Conservation (phyloP, 164 flowering plant genomes). For the Sedum album region DNA sequence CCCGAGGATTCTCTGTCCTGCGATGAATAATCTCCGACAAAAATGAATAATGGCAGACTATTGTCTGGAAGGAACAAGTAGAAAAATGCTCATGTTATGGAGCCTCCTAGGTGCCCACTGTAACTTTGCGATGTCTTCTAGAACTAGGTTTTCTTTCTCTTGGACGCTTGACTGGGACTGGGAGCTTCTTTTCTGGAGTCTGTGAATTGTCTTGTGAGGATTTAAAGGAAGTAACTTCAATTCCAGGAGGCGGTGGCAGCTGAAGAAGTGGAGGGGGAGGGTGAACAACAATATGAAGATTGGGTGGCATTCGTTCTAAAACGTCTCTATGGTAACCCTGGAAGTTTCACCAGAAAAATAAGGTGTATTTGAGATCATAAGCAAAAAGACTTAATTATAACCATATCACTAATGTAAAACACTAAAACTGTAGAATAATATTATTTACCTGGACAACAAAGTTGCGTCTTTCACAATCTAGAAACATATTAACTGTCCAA, state of each 20-base stretch:
- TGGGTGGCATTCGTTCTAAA: slow-evolving; percentile 19
- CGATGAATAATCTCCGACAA: neutral
- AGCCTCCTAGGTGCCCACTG: slow-evolving; percentile 7
- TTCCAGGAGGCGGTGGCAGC: slow-evolving; percentile 12
- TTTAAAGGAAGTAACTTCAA: slow-evolving; percentile 11
- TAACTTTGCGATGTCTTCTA: slow-evolving; percentile 28
- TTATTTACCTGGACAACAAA: slow-evolving; percentile 81
- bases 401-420: neutral
- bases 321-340: slow-evolving; percentile 36
- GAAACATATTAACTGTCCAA: slow-evolving; percentile 74
- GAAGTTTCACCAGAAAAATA: slow-evolving; percentile 6
- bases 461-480: slow-evolving; percentile 92
- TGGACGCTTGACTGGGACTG: slow-evolving; percentile 20
- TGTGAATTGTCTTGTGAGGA: slow-evolving; percentile 10
- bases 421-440: neutral
- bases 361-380: neutral
- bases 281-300: slow-evolving; percentile 7
- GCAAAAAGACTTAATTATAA: neutral
- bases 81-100: slow-evolving; percentile 2
- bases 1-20: neutral
- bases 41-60: neutral
- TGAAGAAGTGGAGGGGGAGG: slow-evolving; percentile 16
- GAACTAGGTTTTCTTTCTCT: slow-evolving; percentile 24
- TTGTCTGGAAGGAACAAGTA: neutral
- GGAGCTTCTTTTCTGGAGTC: slow-evolving; percentile 15